Conservation (phyloP, 306 rosid species). For the Quercus alba region DNA sequence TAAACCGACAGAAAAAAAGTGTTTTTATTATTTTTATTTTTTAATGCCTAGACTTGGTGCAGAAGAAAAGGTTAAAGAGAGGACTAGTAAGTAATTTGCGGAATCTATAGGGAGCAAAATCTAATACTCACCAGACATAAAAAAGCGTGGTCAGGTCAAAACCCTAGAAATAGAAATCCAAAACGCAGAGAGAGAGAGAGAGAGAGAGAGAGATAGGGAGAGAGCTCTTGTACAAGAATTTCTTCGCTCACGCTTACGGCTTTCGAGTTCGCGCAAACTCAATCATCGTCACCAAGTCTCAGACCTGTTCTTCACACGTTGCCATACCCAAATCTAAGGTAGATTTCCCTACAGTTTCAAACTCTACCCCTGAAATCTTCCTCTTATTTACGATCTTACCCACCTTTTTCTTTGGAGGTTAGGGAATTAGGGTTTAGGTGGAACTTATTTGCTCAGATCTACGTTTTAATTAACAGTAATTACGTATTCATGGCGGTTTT, state of each 20-base stretch:
- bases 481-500: neutral
- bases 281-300: neutral
- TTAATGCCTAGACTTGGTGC: too few relatives aligned
- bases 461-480: neutral
- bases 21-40: neutral
- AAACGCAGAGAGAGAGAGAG: neutral
- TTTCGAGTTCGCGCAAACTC: neutral
- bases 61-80: neutral
- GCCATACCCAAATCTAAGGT: neutral
- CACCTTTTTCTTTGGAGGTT: neutral
- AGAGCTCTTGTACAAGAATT: neutral
- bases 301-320: neutral
- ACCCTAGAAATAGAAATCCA: slow-evolving; percentile 19
- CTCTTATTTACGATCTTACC: neutral
- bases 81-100: neutral
- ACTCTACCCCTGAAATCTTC: neutral
- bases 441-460: slow-evolving; percentile 1
- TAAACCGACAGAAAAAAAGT: too few relatives aligned
- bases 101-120: neutral
- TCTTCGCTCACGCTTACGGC: too few relatives aligned
- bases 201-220: neutral
- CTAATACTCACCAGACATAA: neutral
- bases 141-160: slow-evolving; percentile 9
- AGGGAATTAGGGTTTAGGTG: neutral
- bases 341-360: neutral